These are phyloP conservation scores for Biscutella laevigata DNA, from an alignment of 441 rosid species.

Conservation along the genomic window DNA sequence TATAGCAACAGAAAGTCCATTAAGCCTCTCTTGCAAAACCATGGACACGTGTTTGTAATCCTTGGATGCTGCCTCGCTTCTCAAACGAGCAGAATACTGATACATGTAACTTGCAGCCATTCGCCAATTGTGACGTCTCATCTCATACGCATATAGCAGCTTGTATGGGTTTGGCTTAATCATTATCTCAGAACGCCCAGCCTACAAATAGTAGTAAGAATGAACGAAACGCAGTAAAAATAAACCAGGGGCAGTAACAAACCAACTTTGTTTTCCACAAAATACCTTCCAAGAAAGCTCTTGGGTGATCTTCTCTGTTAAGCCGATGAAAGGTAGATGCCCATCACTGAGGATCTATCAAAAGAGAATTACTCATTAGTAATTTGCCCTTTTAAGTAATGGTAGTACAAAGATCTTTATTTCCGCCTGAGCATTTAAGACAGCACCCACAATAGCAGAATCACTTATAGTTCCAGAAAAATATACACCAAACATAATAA, in stretches of 20 bases:
- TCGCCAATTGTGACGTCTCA: slow-evolving; percentile 90
- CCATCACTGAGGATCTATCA: slow-evolving; percentile 78
- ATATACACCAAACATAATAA: background rate
- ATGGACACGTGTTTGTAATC: slow-evolving; percentile 51
- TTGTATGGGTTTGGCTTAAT: slow-evolving; percentile 80
- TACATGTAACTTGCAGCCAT: slow-evolving; percentile 86
- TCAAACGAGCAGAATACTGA: slow-evolving; percentile 65
- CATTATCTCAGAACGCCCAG: slow-evolving; percentile 69
- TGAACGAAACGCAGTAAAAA: slow-evolving; percentile 13
- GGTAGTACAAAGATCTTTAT: slow-evolving; percentile 7
- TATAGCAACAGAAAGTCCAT: slow-evolving; percentile 84
- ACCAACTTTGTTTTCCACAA: slow-evolving; percentile 13
- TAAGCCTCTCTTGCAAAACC: slow-evolving; percentile 75
- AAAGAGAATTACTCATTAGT: background rate
- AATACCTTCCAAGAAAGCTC: slow-evolving; percentile 97
- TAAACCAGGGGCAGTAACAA: slow-evolving; percentile 14
- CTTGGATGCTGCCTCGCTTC: slow-evolving; percentile 47
- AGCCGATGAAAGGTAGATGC: slow-evolving; percentile 80
- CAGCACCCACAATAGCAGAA: slow-evolving; percentile 10
- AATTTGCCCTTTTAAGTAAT: background rate
- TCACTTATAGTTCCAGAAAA: background rate
- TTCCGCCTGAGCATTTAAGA: slow-evolving; percentile 2
- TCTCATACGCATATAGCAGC: slow-evolving; percentile 90
- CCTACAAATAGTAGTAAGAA: slow-evolving; percentile 42
- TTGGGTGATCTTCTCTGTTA: slow-evolving; percentile 80